These are phyloP conservation scores for Calycina herbarum DNA, from an alignment of 2,329 filamentous ascomycete genomes.

Conservation along the genomic window DNA sequence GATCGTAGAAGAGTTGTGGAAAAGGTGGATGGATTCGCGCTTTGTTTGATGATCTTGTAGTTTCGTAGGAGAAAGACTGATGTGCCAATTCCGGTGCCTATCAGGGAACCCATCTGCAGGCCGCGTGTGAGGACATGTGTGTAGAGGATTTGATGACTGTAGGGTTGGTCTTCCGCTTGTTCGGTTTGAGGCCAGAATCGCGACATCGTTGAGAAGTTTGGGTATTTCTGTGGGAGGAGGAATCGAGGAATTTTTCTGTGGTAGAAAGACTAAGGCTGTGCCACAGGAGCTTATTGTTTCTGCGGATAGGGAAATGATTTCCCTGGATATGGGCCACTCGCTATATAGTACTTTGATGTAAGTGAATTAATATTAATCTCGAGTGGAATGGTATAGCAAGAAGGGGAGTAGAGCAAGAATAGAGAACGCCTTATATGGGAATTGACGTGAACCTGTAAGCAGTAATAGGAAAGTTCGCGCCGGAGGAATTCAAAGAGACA, in stretches of 20 bases:
- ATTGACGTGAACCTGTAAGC: not conserved
- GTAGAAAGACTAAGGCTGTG: not conserved
- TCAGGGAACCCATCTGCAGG: slow-evolving; percentile 52
- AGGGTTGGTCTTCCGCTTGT: slow-evolving; percentile 64
- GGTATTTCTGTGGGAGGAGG: not conserved
- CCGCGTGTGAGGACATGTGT: slow-evolving; percentile 59
- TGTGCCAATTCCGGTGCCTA: slow-evolving; percentile 46
- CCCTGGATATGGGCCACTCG: not conserved
- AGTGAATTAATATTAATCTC: not conserved
- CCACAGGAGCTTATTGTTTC: not conserved
- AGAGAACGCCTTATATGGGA: not conserved
- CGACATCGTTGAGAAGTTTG: slow-evolving; percentile 46
- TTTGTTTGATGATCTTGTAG: slow-evolving; percentile 11
- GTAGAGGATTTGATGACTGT: slow-evolving; percentile 54
- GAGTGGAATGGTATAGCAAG: not conserved
- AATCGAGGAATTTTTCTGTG: not conserved
- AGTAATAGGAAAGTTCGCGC: not conserved
- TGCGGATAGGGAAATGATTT: not conserved
- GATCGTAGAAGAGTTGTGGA: slow-evolving; percentile 45
- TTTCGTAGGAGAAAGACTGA: slow-evolving; percentile 34
- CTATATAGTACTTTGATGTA: not conserved
- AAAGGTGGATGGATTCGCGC: slow-evolving; percentile 28
- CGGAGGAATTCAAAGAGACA: not conserved
- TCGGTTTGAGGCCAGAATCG: slow-evolving; percentile 50
- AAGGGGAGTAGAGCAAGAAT: not conserved